Conservation (phyloP, 2,329 filamentous ascomycete species). For the Beauveria caledonica region DNA sequence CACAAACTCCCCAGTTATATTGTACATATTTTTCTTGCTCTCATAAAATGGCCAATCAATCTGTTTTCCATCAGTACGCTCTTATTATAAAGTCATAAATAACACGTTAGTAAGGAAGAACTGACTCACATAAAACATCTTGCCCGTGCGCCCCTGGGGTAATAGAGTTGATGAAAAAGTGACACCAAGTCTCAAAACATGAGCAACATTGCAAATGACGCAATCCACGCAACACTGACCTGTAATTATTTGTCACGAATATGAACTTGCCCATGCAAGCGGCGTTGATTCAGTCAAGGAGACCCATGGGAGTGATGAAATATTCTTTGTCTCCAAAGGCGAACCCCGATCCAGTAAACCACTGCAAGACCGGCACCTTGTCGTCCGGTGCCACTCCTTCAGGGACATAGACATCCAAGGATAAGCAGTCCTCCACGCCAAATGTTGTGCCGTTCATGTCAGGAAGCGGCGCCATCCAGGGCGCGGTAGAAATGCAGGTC, state of each 20-base stretch:
- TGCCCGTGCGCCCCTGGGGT: conserved; percentile 13
- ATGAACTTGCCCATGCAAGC: conserved; percentile 14
- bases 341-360: conserved; percentile 14
- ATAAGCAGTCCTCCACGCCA: conserved; percentile 18
- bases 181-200: conserved; percentile 11
- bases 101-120: too few species aligned
- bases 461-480: conserved; percentile 12
- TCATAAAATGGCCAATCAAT: conserved; percentile 14
- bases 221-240: neutral
- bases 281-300: conserved; percentile 15
- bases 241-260: conserved; percentile 17
- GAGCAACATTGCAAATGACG: neutral
- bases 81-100: too few species aligned
- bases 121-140: conserved; percentile 13
- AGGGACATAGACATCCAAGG: conserved; percentile 18
- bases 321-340: conserved; percentile 18
- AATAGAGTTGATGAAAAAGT: conserved; percentile 14
- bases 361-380: conserved; percentile 16
- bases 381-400: conserved; percentile 15
- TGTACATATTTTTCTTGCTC: conserved; percentile 6
- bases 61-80: too few species aligned
- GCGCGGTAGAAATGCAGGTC: conserved; percentile 15
- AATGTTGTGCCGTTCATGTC: conserved; percentile 15
- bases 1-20: conserved; percentile 11
- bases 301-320: conserved; percentile 13